Base-by-base conservation (phyloP, 2,329 filamentous ascomycete genomes). In the Alternaria triticina region DNA sequence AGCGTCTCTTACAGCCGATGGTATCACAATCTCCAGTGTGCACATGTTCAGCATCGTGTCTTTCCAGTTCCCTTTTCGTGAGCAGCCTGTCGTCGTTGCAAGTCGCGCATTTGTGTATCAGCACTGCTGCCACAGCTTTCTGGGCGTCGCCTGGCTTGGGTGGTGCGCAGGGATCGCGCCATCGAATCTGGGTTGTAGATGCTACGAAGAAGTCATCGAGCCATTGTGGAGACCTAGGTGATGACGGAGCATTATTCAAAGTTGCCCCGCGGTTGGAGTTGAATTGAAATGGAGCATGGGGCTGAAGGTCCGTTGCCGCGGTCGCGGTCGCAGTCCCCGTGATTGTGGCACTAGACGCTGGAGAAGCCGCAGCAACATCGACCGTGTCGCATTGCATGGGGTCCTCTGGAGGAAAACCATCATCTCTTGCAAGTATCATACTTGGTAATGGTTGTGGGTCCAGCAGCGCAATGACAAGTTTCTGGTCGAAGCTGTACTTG, bases 101-200 rank as follows among this genome's bases (percentile, higher is more conserved):
- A 6, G 64, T 65, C 3, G 43, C 45, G 50, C 76, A 79, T 45
- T 60, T 64, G 49, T 66, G 64, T 20, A 67, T 59, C 1, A 75
- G 27, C 3, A 76, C 63, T 5, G 58, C 57, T 1, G 59, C 45
- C 1, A 55, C 43, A 7, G 65, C 62, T 49, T 67, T 72, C 15
- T 66, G 46, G 5, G 62, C 8, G 28, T 74, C 67, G 3, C 52
- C 58, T 8, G 63, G 62, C 9, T 63, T 62, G 6, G 61, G 49
- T 13, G 25, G 44, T 1, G 57, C 47, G 6, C 70, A 70, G 3
- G 70, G 64, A n/a, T 67, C 50, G 1, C 23, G 60, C 73, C 74
- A 78, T 17, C 73, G 67, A 6, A 79, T 62, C 4, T 71, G 63
- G 1, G 75, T 78, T 2, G 74, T 78, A 5, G 65, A 56, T 17